Evolutionary conservation across 306 rosid species (phyloP).

Genomic region (Cucurbita ficifolia): DNA sequence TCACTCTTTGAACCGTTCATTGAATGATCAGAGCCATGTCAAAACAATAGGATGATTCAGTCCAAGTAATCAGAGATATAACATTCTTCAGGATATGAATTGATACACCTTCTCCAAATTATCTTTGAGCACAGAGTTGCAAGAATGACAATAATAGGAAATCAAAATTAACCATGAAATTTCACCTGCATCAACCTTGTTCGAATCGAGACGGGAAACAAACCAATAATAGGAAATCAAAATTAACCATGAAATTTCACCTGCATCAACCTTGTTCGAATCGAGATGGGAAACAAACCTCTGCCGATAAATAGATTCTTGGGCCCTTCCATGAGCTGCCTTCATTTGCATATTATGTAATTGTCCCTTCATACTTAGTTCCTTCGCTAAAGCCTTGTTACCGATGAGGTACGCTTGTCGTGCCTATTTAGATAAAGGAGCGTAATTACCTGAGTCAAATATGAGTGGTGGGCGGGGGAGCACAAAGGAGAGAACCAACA

Average conservation of each 20-base stretch:
- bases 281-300: slow-evolving; percentile 45
- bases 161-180: not conserved
- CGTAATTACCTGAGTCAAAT: not conserved
- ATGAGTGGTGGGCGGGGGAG: not conserved
- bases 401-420: slow-evolving; percentile 88
- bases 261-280: not conserved
- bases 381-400: slow-evolving; percentile 89
- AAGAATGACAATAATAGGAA: not conserved
- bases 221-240: slow-evolving; percentile 45
- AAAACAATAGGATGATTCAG: not conserved
- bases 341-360: slow-evolving; percentile 87
- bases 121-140: not conserved
- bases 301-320: slow-evolving; percentile 86
- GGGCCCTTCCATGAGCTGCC: slow-evolving; percentile 92
- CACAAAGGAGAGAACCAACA: slow-evolving; percentile 1
- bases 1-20: not conserved
- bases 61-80: not conserved
- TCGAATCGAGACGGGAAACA: slow-evolving; percentile 17
- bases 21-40: not conserved
- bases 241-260: slow-evolving; percentile 1
- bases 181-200: slow-evolving; percentile 3
- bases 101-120: not conserved
- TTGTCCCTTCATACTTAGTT: slow-evolving; percentile 78
- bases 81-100: not conserved
- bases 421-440: slow-evolving; percentile 47